These are phyloP conservation scores for Corinectria fuckeliana DNA, from an alignment of 2,329 filamentous ascomycete species.

Conservation along the genomic window DNA sequence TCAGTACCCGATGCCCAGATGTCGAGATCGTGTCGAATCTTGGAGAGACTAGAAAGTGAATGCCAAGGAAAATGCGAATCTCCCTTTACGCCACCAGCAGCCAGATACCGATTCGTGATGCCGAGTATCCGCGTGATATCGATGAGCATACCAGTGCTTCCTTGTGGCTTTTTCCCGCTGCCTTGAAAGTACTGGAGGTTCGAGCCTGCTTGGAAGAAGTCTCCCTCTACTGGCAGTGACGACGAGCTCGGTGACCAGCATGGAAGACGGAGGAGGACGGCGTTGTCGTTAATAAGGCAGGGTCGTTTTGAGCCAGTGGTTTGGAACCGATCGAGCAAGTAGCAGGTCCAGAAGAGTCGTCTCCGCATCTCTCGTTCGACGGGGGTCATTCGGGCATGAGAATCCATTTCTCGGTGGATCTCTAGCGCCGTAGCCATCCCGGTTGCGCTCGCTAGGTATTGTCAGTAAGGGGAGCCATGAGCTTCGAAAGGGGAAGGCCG, in stretches of 20 bases:
- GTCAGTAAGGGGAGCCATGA: slow-evolving; percentile 42
- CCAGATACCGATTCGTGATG: slow-evolving; percentile 82
- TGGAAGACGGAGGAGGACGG: slow-evolving; percentile 76
- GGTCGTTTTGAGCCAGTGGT: slow-evolving; percentile 83
- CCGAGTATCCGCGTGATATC: slow-evolving; percentile 85
- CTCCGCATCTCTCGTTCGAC: slow-evolving; percentile 78
- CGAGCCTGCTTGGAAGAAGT: slow-evolving; percentile 81
- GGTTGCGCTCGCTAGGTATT: slow-evolving; percentile 68
- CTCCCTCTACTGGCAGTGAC: slow-evolving; percentile 72
- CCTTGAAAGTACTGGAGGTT: slow-evolving; percentile 77
- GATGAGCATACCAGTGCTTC: slow-evolving; percentile 80
- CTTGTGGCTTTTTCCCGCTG: slow-evolving; percentile 72
- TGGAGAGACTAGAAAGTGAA: slow-evolving; percentile 81
- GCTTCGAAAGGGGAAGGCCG: background rate
- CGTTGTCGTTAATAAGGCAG: slow-evolving; percentile 79
- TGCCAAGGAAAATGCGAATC: slow-evolving; percentile 94
- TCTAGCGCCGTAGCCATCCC: slow-evolving; percentile 86
- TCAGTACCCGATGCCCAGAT: slow-evolving; percentile 84
- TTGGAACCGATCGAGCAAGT: slow-evolving; percentile 83
- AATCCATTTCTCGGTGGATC: slow-evolving; percentile 77
- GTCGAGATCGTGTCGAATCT: slow-evolving; percentile 84
- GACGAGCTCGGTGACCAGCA: slow-evolving; percentile 72
- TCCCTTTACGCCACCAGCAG: slow-evolving; percentile 84
- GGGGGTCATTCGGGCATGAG: slow-evolving; percentile 65
- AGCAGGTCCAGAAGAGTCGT: slow-evolving; percentile 89